phyloP scores from a whole-genome alignment of 176 grass and related monocot species.

The Zoysia japonica region DNA sequence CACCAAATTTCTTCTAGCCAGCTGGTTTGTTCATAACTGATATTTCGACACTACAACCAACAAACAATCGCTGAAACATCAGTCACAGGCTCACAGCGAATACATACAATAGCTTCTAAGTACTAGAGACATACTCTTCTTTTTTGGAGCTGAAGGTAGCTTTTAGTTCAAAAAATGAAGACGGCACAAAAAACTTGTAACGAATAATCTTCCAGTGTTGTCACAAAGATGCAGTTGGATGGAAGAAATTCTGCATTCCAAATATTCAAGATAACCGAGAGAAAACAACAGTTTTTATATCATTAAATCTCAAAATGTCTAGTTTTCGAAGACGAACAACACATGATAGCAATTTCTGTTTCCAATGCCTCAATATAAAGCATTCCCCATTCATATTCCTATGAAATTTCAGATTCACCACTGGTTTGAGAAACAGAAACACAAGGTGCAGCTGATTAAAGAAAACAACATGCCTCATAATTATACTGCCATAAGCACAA shows the following conservation, averaged over 20 bases:
- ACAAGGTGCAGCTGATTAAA: not conserved
- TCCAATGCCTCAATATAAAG: not conserved
- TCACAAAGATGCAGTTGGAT: not conserved
- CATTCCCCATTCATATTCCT: not conserved
- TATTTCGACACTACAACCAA: not conserved
- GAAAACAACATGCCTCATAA: not conserved
- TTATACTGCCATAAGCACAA: not conserved
- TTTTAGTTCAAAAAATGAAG: not conserved
- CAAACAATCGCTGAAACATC: not conserved
- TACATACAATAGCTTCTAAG: not conserved
- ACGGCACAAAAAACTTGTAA: not conserved
- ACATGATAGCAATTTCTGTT: not conserved
- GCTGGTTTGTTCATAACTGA: not conserved
- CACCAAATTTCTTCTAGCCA: not conserved
- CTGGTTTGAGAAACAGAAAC: not conserved
- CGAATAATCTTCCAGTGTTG: not conserved
- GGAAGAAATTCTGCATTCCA: not conserved
- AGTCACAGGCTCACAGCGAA: not conserved
- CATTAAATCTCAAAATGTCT: not conserved
- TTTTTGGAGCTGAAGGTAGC: not conserved
- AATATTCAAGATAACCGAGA: not conserved
- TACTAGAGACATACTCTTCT: not conserved
- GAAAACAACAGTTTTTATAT: not conserved
- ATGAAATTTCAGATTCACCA: not conserved
- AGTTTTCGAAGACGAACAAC: not conserved